phyloP scores from a whole-genome alignment of 2,329 filamentous ascomycete species.

The Amauroascus verrucosus region DNA sequence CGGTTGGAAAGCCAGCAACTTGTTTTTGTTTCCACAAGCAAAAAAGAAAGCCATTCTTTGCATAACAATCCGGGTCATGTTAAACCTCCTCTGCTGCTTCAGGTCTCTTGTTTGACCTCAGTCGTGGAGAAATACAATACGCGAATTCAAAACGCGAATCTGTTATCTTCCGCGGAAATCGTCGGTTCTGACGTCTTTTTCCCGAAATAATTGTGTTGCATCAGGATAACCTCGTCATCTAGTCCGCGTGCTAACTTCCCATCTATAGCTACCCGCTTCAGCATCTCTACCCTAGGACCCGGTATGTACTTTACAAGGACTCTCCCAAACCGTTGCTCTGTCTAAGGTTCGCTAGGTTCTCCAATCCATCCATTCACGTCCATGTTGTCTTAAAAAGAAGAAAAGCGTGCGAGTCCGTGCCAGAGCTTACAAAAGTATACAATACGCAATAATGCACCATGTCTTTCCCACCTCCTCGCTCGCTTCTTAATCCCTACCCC shows the following conservation, averaged over 20 bases:
- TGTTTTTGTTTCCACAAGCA: too few relatives aligned
- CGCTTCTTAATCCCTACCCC: conserved; percentile 16
- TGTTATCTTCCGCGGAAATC: background rate
- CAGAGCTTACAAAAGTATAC: background rate
- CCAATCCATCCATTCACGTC: background rate
- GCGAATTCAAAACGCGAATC: background rate
- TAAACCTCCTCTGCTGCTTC: background rate
- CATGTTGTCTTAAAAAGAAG: background rate
- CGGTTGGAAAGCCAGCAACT: background rate
- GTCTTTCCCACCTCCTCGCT: conserved; percentile 15
- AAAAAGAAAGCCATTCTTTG: too few relatives aligned
- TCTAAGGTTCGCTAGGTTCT: background rate
- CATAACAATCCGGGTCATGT: background rate
- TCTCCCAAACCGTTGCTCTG: too few relatives aligned
- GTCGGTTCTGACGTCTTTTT: background rate
- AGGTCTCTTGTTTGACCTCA: background rate
- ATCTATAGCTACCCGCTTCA: too few relatives aligned
- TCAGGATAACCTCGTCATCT: background rate
- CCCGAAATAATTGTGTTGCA: background rate
- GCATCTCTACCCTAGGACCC: too few relatives aligned
- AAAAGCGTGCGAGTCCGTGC: background rate
- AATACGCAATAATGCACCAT: conserved; percentile 7
- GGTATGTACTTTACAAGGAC: too few relatives aligned
- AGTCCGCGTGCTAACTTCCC: conserved; percentile 4
- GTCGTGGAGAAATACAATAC: background rate